phyloP scores from a whole-genome alignment of 1,284 basidiomycete species.

The Fomitopsis schrenkii region DNA sequence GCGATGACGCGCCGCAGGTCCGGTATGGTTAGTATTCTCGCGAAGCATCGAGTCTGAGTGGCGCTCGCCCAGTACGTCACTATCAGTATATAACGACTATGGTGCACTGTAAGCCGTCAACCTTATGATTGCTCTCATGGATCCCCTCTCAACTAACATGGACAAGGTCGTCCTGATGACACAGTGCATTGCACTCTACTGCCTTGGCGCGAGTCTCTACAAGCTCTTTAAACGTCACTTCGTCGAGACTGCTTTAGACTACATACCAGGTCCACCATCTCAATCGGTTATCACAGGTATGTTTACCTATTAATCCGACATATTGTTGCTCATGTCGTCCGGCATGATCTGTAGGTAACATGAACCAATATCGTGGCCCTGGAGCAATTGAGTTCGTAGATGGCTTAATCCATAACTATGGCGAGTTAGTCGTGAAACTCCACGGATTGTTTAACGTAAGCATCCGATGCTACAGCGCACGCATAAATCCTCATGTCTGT shows the following conservation, averaged over 20 bases:
- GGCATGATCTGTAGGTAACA: slow-evolving; percentile 9
- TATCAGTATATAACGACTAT: no score
- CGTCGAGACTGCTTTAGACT: slow-evolving; percentile 14
- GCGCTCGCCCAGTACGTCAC: no score
- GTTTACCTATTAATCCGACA: not conserved
- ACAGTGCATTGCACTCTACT: slow-evolving; percentile 9
- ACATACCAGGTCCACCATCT: slow-evolving; percentile 18
- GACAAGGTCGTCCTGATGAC: not conserved
- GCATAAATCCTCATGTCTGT: no score
- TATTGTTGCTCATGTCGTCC: not conserved
- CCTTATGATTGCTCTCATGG: not conserved
- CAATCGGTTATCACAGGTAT: slow-evolving; percentile 15
- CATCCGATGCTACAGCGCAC: not conserved
- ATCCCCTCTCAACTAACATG: not conserved
- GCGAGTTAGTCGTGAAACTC: slow-evolving; percentile 11
- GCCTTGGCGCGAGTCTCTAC: slow-evolving; percentile 11
- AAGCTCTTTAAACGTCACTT: slow-evolving; percentile 10
- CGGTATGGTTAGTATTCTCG: no score
- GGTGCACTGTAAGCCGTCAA: no score
- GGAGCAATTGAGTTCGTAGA: slow-evolving; percentile 12
- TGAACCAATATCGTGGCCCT: slow-evolving; percentile 13
- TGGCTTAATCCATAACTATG: slow-evolving; percentile 17
- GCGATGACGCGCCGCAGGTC: no score
- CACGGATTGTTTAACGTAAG: slow-evolving; percentile 15
- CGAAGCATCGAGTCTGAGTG: no score